Conservation (phyloP, 331 rosid species). For the Acacia pycnantha region DNA sequence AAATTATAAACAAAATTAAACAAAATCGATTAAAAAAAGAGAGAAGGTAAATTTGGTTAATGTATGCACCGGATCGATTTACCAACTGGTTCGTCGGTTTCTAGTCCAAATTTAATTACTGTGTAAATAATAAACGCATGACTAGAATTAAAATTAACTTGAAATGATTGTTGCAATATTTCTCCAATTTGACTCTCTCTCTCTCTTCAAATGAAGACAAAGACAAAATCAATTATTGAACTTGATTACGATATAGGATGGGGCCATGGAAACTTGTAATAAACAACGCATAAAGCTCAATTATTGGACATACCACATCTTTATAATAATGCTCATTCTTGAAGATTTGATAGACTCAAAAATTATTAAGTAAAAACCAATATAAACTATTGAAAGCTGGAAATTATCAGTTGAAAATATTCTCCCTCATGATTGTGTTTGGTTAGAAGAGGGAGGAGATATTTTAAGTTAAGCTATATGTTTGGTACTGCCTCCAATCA, state of each 20-base stretch:
- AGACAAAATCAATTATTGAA: background rate
- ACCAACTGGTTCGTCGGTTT: no score
- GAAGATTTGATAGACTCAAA: background rate
- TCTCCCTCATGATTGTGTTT: background rate
- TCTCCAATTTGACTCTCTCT: background rate
- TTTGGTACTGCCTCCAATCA: background rate
- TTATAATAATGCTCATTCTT: background rate
- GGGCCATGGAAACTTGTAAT: background rate
- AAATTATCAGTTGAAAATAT: background rate
- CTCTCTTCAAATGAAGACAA: background rate
- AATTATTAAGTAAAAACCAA: background rate
- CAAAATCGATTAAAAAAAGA: no score
- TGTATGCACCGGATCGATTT: fast-evolving
- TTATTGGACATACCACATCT: background rate
- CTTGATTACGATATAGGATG: background rate
- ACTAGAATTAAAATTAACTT: background rate
- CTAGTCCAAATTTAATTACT: no score
- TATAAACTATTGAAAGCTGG: background rate
- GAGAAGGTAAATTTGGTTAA: no score
- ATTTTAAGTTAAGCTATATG: no score
- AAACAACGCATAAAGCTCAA: background rate
- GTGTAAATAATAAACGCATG: background rate
- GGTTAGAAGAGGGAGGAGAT: background rate
- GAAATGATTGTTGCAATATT: background rate
- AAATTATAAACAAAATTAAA: no score